Evolutionary conservation across 208 protist species (phyloP).

Genomic region (Kentomonas sorsogonicus): DNA sequence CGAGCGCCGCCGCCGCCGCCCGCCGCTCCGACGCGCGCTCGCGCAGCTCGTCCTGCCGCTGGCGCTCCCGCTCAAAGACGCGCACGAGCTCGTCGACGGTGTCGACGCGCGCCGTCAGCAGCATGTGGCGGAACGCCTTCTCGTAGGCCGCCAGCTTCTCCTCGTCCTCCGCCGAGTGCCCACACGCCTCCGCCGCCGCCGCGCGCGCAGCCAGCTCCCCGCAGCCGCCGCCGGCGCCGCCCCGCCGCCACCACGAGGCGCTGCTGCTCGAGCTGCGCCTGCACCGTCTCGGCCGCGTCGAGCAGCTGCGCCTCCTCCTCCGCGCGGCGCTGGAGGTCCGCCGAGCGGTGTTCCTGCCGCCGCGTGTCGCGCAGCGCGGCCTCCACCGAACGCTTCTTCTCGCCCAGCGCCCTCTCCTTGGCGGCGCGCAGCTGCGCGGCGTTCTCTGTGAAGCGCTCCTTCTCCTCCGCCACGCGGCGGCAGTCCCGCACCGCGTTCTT

Average conservation of each 20-base stretch:
- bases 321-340: conserved; percentile 45
- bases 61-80: conserved; percentile 48
- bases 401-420: conserved; percentile 75
- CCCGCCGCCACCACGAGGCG: conserved; percentile 7
- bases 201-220: not conserved
- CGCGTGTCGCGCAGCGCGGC: conserved; percentile 42
- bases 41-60: conserved; percentile 61
- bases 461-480: conserved; percentile 34
- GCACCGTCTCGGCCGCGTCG: conserved; percentile 45
- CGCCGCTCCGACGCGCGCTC: conserved; percentile 25
- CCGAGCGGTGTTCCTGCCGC: conserved; percentile 31
- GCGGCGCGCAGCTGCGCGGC: conserved; percentile 36
- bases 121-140: conserved; percentile 85
- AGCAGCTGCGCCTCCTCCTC: conserved; percentile 64
- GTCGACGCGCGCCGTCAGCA: conserved; percentile 73
- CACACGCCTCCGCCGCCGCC: not conserved
- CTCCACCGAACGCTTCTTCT: conserved; percentile 58
- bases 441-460: conserved; percentile 30
- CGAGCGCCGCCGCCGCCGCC: conserved; percentile 13
- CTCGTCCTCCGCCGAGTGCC: conserved; percentile 44
- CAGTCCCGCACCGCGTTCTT: conserved; percentile 67
- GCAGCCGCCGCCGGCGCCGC: not conserved
- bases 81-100: conserved; percentile 30
- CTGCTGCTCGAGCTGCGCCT: conserved; percentile 24
- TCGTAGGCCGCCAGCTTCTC: conserved; percentile 76